These are phyloP conservation scores for Pseudevernia furfuracea DNA, from an alignment of 495 filamentous ascomycete species.

Conservation along the genomic window DNA sequence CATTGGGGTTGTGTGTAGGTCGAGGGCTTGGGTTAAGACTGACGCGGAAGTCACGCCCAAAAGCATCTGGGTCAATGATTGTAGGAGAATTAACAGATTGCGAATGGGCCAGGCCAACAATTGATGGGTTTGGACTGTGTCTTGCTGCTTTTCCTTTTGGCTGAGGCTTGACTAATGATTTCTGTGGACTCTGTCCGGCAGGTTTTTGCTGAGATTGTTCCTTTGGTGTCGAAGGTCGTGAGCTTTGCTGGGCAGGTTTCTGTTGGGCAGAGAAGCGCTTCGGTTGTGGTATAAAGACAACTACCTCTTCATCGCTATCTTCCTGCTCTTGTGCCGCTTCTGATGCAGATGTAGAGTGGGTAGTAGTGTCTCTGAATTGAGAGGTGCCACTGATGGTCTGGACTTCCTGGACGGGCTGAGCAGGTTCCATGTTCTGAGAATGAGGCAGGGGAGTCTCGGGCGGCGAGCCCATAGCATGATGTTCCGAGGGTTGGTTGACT, in stretches of 20 bases:
- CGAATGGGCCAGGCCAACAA: constrained; percentile 11
- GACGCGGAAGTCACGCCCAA: constrained; percentile 24
- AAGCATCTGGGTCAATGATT: constrained; percentile 28
- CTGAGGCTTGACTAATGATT: constrained; percentile 11
- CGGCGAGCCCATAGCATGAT: background rate
- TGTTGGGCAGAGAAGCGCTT: constrained; percentile 35
- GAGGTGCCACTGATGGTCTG: background rate
- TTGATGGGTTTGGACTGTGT: constrained; percentile 10
- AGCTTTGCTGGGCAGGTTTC: constrained; percentile 28
- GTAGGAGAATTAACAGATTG: constrained; percentile 15
- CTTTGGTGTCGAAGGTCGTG: constrained; percentile 22
- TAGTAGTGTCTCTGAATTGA: background rate
- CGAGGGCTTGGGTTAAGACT: constrained; percentile 19
- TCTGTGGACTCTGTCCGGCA: constrained; percentile 3
- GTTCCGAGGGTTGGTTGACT: background rate
- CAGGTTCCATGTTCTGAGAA: background rate
- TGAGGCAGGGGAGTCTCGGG: background rate
- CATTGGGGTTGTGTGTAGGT: constrained; percentile 12
- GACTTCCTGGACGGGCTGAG: background rate
- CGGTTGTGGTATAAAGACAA: constrained; percentile 48
- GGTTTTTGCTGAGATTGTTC: constrained; percentile 17
- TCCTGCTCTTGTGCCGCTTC: constrained; percentile 10
- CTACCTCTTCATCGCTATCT: constrained; percentile 50
- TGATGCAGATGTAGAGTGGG: background rate
- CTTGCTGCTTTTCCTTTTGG: constrained; percentile 26